Percentiles rank a stretch among this genome's conserved stretches.
These are phyloP conservation scores for Triticum urartu DNA, from an alignment of 176 grass and related monocot species.

Conservation along the genomic window DNA sequence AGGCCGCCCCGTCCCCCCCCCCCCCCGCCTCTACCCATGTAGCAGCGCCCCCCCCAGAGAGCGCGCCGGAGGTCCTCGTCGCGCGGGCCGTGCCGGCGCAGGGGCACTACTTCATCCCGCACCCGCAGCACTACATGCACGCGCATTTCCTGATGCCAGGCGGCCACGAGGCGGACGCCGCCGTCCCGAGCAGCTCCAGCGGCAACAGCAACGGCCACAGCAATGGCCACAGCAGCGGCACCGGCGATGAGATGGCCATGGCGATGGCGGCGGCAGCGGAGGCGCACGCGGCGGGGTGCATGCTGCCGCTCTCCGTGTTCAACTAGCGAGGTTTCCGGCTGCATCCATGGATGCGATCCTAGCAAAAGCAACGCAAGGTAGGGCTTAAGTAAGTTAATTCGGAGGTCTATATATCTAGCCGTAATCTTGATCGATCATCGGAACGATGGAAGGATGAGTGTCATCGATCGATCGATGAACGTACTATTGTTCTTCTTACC, in stretches of 20 bases:
- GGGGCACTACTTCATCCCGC: slow-evolving; percentile 46
- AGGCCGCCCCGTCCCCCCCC: background rate
- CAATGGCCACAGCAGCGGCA: background rate
- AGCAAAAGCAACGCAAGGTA: background rate
- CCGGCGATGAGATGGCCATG: slow-evolving; percentile 43
- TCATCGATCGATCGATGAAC: background rate
- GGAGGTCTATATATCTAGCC: background rate
- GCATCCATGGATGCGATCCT: background rate
- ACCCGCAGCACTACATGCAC: slow-evolving; percentile 49
- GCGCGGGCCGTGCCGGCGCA: background rate
- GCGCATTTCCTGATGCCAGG: slow-evolving; percentile 35
- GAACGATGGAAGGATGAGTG: background rate
- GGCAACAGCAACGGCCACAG: background rate
- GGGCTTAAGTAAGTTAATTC: slow-evolving; percentile 25
- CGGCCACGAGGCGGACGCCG: background rate
- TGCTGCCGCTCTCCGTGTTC: slow-evolving; percentile 61
- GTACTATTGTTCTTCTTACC: slow-evolving; percentile 31
- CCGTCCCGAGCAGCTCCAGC: background rate
- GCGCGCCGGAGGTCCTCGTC: background rate
- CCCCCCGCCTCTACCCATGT: background rate
- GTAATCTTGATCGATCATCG: background rate
- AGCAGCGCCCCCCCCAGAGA: background rate
- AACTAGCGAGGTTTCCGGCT: slow-evolving; percentile 10
- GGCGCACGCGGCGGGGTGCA: slow-evolving; percentile 53
- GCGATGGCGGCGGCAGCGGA: slow-evolving; percentile 46